Conservation (phyloP, 768 basidiomycete genomes). For the Dentipellis fragilis region DNA sequence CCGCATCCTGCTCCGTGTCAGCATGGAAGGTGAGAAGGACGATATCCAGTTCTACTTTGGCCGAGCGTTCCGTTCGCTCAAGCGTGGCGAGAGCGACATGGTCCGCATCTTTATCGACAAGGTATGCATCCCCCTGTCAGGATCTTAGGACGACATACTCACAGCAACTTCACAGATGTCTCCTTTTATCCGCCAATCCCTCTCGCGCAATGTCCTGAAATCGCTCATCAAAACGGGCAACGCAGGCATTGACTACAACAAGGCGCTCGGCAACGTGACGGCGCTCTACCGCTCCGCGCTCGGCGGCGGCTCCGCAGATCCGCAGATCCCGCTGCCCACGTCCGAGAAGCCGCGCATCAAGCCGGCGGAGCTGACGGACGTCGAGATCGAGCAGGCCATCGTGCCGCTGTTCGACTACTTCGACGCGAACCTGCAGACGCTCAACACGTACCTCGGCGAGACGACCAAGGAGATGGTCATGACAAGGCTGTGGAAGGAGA, state of each 20-base stretch:
- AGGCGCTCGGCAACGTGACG: slow-evolving; percentile 73
- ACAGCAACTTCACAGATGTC: slow-evolving; percentile 56
- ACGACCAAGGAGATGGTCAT: slow-evolving; percentile 87
- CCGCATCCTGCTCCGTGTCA: slow-evolving; percentile 76
- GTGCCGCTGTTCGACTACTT: slow-evolving; percentile 91
- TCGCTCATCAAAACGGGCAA: slow-evolving; percentile 56
- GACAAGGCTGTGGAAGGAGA: slow-evolving; percentile 93
- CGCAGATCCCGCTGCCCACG: slow-evolving; percentile 66
- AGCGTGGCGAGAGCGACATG: slow-evolving; percentile 93
- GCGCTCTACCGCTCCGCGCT: slow-evolving; percentile 76
- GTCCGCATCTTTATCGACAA: slow-evolving; percentile 94
- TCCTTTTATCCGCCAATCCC: slow-evolving; percentile 80
- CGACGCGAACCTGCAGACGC: slow-evolving; percentile 82
- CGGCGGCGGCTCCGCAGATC: slow-evolving; percentile 54
- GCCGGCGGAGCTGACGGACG: slow-evolving; percentile 78
- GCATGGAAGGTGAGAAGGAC: slow-evolving; percentile 99
- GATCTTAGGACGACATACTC: neutral
- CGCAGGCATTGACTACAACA: slow-evolving; percentile 76
- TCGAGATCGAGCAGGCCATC: slow-evolving; percentile 92
- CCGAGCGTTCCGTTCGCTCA: slow-evolving; percentile 85
- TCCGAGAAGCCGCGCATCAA: slow-evolving; percentile 70
- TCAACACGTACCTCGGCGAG: slow-evolving; percentile 81
- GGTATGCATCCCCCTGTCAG: slow-evolving; percentile 33
- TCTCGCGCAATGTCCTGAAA: slow-evolving; percentile 71
- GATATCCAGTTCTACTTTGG: slow-evolving; percentile 98